These are phyloP conservation scores for Saccharomycopsis fibuligera DNA, from an alignment of 805 yeast genomes.

Conservation along the genomic window DNA sequence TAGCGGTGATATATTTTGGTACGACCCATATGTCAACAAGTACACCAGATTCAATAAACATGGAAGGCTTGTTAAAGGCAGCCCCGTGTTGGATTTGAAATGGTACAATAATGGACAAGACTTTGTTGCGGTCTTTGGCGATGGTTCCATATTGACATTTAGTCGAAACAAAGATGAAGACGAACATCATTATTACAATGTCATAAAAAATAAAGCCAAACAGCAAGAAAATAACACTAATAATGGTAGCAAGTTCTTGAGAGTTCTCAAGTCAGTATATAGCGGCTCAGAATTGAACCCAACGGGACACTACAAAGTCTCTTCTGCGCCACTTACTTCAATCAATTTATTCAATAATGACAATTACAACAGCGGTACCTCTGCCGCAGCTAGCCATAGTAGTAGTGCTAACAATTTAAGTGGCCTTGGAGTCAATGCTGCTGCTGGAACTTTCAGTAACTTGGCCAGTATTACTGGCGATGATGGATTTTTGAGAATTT, in stretches of 20 bases:
- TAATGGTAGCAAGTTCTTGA: conserved; percentile 22
- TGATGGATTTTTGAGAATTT: conserved; percentile 56
- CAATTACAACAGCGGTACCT: too few species aligned
- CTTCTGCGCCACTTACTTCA: conserved; percentile 51
- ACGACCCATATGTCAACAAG: conserved; percentile 45
- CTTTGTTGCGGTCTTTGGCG: conserved; percentile 53
- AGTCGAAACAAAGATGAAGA: conserved; percentile 46
- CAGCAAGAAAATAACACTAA: conserved; percentile 33
- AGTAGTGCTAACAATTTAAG: neutral
- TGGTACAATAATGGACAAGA: conserved; percentile 44
- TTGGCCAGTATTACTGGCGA: conserved; percentile 49
- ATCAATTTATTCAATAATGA: conserved; percentile 25
- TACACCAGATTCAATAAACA: conserved; percentile 46
- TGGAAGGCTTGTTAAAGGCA: conserved; percentile 35
- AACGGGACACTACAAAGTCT: conserved; percentile 57
- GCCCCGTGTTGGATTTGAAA: conserved; percentile 38
- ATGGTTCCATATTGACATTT: conserved; percentile 53
- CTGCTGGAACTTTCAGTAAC: conserved; percentile 24
- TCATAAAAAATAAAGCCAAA: conserved; percentile 25
- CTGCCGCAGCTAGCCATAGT: conserved; percentile 22
- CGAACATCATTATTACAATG: conserved; percentile 25
- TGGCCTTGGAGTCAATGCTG: neutral
- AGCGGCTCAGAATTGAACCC: conserved; percentile 28
- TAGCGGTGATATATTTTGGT: conserved; percentile 59
- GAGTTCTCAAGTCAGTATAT: conserved; percentile 8